A percentile compares a stretch with the other conserved stretches of the same genome.
phyloP scores from a whole-genome alignment of 1,284 basidiomycete genomes.

The Mycosarcoma maydis region DNA sequence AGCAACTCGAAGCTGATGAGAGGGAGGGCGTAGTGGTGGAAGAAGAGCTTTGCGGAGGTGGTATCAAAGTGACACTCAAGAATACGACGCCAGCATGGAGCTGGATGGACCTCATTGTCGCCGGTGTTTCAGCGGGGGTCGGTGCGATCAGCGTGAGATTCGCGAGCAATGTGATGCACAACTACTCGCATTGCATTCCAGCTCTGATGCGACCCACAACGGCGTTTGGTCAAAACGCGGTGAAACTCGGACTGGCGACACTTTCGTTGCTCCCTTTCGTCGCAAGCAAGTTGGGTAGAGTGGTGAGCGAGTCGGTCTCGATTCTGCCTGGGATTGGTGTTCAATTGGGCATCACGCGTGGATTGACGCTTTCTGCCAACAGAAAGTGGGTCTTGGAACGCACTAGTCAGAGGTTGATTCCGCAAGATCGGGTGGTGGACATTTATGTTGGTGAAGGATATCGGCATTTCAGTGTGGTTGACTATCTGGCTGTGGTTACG shows the following conservation, averaged over 20 bases:
- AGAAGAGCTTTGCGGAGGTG: conserved; percentile 10
- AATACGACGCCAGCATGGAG: conserved; percentile 22
- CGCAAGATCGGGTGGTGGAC: conserved; percentile 57
- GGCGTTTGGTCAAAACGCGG: background rate
- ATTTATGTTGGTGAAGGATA: conserved; percentile 53
- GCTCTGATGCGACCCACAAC: conserved; percentile 5
- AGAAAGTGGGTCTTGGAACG: background rate
- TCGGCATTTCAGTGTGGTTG: conserved; percentile 47
- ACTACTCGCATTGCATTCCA: conserved; percentile 22
- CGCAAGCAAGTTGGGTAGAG: conserved; percentile 9
- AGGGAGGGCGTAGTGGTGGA: conserved; percentile 6
- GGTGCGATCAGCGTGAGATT: conserved; percentile 5
- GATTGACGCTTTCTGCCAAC: conserved; percentile 6
- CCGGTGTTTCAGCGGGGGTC: conserved; percentile 2
- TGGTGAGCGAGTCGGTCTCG: conserved; percentile 35
- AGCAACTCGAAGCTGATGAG: conserved; percentile 1
- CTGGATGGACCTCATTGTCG: conserved; percentile 13
- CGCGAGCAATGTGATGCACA: conserved; percentile 7
- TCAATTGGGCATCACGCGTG: conserved; percentile 50
- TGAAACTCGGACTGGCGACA: conserved; percentile 2
- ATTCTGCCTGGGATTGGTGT: conserved; percentile 52
- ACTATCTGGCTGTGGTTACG: conserved; percentile 49
- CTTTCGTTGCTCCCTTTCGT: conserved; percentile 19
- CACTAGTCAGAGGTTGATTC: conserved; percentile 22
- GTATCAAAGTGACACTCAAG: conserved; percentile 27